Conservation (phyloP, 139 green algal genomes). For the Auxenochlorella pyrenoidosa region DNA sequence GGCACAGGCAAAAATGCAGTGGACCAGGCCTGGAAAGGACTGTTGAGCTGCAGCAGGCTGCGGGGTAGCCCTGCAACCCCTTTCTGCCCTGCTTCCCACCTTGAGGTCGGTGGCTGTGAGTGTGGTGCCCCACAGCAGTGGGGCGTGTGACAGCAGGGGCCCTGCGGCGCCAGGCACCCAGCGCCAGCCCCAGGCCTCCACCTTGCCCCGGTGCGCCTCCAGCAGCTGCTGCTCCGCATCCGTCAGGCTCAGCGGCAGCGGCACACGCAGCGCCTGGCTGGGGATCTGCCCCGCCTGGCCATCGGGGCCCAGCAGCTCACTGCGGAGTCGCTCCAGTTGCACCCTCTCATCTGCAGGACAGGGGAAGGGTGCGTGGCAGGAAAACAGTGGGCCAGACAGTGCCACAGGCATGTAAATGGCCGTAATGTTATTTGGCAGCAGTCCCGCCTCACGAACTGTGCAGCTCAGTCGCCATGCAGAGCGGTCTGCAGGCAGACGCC, state of each 20-base stretch:
- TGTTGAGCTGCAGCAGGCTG: not conserved
- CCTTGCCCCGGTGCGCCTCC: constrained; percentile 6
- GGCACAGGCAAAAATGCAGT: not conserved
- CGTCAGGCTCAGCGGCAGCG: constrained; percentile 37
- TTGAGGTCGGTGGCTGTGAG: constrained; percentile 64
- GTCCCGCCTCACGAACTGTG: too few species aligned
- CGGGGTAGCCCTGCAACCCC: not conserved
- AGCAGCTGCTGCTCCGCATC: constrained; percentile 46
- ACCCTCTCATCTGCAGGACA: constrained; percentile 74
- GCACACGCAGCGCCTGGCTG: constrained; percentile 17
- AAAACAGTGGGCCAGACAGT: not conserved
- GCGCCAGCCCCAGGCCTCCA: constrained; percentile 53
- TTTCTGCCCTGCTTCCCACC: not conserved
- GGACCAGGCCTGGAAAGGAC: too few species aligned
- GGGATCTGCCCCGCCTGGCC: not conserved
- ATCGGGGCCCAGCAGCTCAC: not conserved
- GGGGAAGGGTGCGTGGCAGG: not conserved
- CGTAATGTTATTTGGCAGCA: not conserved
- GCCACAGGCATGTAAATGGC: not conserved
- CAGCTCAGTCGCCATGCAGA: not conserved
- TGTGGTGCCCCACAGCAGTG: constrained; percentile 48
- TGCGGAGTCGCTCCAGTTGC: constrained; percentile 65
- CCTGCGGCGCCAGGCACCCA: constrained; percentile 2
- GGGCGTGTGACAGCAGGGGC: constrained; percentile 52
- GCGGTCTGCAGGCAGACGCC: not conserved